phyloP scores from a whole-genome alignment of 2,329 filamentous ascomycete species.

The Bipolaris sorokiniana region DNA sequence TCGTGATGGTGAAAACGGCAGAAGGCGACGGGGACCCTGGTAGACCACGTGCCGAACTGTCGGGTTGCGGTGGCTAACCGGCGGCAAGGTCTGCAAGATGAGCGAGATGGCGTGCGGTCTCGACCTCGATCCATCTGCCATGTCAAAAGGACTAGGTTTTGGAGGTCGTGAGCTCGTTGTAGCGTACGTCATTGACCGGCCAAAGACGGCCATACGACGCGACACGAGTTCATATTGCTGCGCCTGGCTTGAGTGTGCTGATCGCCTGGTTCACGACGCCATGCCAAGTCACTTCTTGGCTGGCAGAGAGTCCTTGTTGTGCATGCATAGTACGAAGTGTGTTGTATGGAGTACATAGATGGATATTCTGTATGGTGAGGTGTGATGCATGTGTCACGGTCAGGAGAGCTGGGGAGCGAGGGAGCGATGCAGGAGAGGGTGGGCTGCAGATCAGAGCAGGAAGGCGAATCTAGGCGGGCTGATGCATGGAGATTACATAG shows the following conservation, averaged over 20 bases:
- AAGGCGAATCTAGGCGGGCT: neutral
- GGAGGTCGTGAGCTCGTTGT: neutral
- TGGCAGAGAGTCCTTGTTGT: neutral
- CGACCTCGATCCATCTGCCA: slow-evolving; percentile 9
- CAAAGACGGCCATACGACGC: slow-evolving; percentile 1
- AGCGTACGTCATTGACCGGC: slow-evolving; percentile 8
- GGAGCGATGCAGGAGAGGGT: neutral
- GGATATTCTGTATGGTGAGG: neutral
- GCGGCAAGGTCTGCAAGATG: slow-evolving; percentile 1
- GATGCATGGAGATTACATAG: neutral
- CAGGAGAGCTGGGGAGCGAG: too few species aligned
- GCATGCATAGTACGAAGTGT: neutral
- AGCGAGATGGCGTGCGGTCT: slow-evolving; percentile 3
- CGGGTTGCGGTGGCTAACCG: slow-evolving; percentile 6
- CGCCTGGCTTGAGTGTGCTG: neutral
- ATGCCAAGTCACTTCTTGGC: neutral
- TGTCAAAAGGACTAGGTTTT: too few species aligned
- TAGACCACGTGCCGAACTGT: slow-evolving; percentile 5
- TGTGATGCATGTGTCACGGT: too few species aligned
- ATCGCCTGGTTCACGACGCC: neutral
- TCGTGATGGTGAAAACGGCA: slow-evolving; percentile 1
- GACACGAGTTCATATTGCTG: too few species aligned
- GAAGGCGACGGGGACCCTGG: slow-evolving; percentile 2
- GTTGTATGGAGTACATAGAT: too few species aligned
- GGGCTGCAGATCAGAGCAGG: neutral